A percentile compares a stretch with the other conserved stretches of the same genome.
These are phyloP conservation scores for Aphanomyces invadans DNA, from an alignment of 352 stramenopile species.

Conservation along the genomic window DNA sequence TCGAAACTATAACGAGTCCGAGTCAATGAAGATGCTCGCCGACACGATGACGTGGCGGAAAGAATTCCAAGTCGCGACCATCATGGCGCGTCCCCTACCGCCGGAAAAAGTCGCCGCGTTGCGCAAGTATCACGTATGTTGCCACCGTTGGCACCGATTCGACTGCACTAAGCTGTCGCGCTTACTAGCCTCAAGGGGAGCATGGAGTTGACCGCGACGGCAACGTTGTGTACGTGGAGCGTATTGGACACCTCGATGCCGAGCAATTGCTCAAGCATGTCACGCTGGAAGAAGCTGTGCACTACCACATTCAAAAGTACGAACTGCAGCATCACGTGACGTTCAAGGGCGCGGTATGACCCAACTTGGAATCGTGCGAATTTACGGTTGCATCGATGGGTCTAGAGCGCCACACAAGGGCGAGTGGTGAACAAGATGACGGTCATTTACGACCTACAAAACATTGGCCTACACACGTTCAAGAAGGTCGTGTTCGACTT, in stretches of 20 bases:
- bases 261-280: constrained; percentile 10
- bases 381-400: background rate
- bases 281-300: constrained; percentile 8
- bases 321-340: constrained; percentile 17
- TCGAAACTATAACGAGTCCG: background rate
- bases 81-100: background rate
- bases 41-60: constrained; percentile 13
- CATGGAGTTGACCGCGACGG: constrained; percentile 22
- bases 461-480: constrained; percentile 22
- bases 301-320: constrained; percentile 24
- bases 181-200: constrained; percentile 21
- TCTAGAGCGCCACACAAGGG: background rate
- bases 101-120: constrained; percentile 9
- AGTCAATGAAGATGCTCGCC: constrained; percentile 15
- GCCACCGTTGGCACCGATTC: too few relatives aligned
- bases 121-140: constrained; percentile 11
- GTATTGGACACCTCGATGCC: constrained; percentile 12
- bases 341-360: constrained; percentile 3
- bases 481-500: constrained; percentile 25
- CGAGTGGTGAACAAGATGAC: constrained; percentile 19
- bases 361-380: background rate
- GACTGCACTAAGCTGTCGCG: background rate
- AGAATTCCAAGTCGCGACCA: constrained; percentile 1
- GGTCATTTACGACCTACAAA: constrained; percentile 20
- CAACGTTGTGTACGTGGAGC: constrained; percentile 17